Conservation (phyloP, 148 eudicot genomes). For the Rhododendron henanense region DNA sequence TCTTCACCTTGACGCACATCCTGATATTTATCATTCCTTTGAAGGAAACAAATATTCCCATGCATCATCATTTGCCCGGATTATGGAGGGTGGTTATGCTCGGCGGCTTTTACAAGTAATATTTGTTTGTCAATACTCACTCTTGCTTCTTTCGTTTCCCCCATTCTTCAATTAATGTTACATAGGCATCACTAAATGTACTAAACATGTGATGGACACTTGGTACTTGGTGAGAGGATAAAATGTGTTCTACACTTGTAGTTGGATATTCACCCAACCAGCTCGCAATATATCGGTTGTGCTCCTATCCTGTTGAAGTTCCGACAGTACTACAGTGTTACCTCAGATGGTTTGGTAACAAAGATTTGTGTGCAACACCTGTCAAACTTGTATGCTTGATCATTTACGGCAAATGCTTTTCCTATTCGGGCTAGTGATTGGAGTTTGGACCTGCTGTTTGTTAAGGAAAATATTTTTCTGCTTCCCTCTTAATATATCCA, state of each 20-base stretch:
- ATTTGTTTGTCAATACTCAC: constrained; percentile 4
- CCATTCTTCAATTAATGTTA: background rate
- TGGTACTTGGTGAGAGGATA: background rate
- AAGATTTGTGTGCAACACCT: background rate
- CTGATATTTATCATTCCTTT: constrained; percentile 83
- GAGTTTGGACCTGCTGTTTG: background rate
- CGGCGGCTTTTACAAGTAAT: constrained; percentile 82
- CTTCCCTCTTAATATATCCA: background rate
- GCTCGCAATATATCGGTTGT: background rate
- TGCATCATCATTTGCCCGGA: constrained; percentile 95
- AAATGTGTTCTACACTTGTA: background rate
- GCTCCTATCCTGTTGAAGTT: background rate
- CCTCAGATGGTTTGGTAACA: background rate
- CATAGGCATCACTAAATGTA: background rate
- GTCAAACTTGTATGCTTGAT: background rate
- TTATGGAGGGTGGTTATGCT: constrained; percentile 98
- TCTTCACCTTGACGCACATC: constrained; percentile 97
- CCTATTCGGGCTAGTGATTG: background rate
- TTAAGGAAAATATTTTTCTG: background rate
- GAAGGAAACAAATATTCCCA: constrained; percentile 94
- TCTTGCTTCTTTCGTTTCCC: background rate
- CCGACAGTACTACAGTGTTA: background rate
- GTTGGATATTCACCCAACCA: background rate
- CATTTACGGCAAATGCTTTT: background rate
- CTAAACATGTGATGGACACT: background rate